Base-by-base conservation (phyloP, 805 yeast species). In the Ascoidea asiatica region DNA sequence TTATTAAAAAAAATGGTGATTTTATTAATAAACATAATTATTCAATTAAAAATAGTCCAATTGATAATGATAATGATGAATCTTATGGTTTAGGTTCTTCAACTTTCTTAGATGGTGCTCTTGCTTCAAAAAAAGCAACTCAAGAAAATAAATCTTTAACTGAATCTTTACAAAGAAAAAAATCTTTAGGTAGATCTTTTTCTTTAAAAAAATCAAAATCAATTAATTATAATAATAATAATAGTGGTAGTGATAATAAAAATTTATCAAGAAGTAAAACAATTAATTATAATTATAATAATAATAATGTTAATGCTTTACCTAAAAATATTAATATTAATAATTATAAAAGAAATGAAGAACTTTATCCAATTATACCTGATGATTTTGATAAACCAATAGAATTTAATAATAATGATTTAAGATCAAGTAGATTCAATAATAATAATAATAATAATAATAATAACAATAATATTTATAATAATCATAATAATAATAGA, bases 21-120 rank as follows among this genome's bases (percentile, higher is more conserved):
- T 7, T 7, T 11, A 23, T 38, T 46, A 46, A 35, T 48, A 15
- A 36, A 43, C 7, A 23, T 50, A 51, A 23, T 23, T 7, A 42
- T 46, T 41, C n/a, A 52, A 53, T 13, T 49, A 49, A 40, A 49
- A 44, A 46, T 51, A 54, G 17, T 43, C 20, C 46, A 63, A 17
- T 62, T 63, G 41, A 71, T 75, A 2, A 68, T 77, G 22, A 90
- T 59, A 98, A 98, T 18, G 75, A 77, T 41, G 72, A 83, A 2
- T 84, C 97, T 1, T 71, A 81, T 43, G 98, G 98, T 1, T 70
- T 92, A 39, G 98, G 98, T 2, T 75, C 90, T 1, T 75, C 95
- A 2, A 90, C 98, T 0, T 90, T 90, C 58, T 59, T 90, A 48
- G 96, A 92, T 60, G 98, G 98, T 35, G 92, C 97, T 0, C 97